Evolutionary conservation across 2,329 filamentous ascomycete genomes (phyloP).

Genomic region (Colletotrichum salicis): DNA sequence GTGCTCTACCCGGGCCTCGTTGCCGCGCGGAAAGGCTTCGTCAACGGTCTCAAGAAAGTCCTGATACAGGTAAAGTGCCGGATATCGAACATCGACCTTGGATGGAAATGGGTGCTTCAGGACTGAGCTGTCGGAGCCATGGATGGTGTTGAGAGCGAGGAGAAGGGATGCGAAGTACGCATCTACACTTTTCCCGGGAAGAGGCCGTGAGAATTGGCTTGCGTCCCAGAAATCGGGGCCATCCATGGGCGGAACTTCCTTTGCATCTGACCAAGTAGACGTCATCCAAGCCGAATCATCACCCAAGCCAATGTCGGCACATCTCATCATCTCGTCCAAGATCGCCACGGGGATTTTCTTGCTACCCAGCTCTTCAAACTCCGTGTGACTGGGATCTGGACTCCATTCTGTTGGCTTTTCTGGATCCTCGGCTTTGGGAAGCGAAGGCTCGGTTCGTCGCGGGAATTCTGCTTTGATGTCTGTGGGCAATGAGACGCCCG

Average conservation of each 20-base stretch:
- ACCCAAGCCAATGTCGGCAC: background rate
- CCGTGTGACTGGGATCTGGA: background rate
- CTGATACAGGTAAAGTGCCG: conserved; percentile 18
- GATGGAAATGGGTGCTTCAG: conserved; percentile 15
- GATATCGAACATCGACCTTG: background rate
- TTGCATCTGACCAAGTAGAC: background rate
- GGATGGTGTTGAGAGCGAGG: conserved; percentile 9
- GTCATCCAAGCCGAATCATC: too few species aligned
- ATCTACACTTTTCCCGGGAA: conserved; percentile 11
- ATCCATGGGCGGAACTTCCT: background rate
- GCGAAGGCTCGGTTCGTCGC: background rate
- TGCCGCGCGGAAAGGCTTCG: background rate
- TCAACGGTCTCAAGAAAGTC: conserved; percentile 8
- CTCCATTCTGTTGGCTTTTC: conserved; percentile 10
- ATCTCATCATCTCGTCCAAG: background rate
- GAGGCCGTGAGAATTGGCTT: conserved; percentile 20
- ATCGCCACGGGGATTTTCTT: background rate
- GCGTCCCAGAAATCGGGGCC: background rate
- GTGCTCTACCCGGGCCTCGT: background rate
- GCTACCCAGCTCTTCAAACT: too few species aligned
- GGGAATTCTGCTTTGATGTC: background rate
- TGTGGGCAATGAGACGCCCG: background rate
- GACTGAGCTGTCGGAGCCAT: conserved; percentile 1
- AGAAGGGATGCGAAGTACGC: background rate
- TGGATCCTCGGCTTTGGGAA: background rate